Evolutionary conservation across 768 basidiomycete species (phyloP), one percentile per base, ranked within the genome.

Genomic region (Pulveroboletus sp.): DNA sequence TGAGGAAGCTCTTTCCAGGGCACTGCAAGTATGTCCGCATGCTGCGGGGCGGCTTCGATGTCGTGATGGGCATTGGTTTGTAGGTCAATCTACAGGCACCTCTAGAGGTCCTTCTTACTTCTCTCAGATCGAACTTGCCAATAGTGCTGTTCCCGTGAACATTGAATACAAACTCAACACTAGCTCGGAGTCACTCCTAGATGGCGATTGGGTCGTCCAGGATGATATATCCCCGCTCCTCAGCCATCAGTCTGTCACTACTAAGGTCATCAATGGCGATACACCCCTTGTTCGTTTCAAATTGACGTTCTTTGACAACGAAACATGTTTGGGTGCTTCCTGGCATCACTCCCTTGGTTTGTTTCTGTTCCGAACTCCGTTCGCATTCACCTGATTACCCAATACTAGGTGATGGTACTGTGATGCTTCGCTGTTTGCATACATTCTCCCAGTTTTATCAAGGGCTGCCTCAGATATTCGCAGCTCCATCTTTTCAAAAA

Each of bases 311-410:
- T 49, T 64, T 15, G 28, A 46, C 6, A 14, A 38, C 1, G 55
- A 63, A 31, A 66, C 62, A 2, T 52, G 53, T 18, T 51, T 68
- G 27, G 67, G 60, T 10, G 46, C 60, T 6, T 60, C 65, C 3
- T 68, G 66, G 67, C 47, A 66, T 38, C 67, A 67, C 47, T 53
- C 56, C 10, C 63, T 69, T 8, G 67, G 67, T 65, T 46, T 5
- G 46, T 39, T 15, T 8, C 10, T 44, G 10, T 32, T 41, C 8
- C 10, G 31, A 24, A 14, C 31, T 8, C 4, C 5, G 33, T 9
- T 10, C 27, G n/a, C 24, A 13, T 9, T 7, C 6, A 3, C 17
- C 41, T 50, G 30, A 53, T n/a, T 3, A 5, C 14, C 31, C 28
- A 24, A 13, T 9, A 18, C 31, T 14, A 67, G 67, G 67, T 1